Evolutionary conservation across 1,139 yeast genomes (phyloP), one percentile per base, ranked within the genome.

Genomic region (Spencermartinsiella ligniputridi): DNA sequence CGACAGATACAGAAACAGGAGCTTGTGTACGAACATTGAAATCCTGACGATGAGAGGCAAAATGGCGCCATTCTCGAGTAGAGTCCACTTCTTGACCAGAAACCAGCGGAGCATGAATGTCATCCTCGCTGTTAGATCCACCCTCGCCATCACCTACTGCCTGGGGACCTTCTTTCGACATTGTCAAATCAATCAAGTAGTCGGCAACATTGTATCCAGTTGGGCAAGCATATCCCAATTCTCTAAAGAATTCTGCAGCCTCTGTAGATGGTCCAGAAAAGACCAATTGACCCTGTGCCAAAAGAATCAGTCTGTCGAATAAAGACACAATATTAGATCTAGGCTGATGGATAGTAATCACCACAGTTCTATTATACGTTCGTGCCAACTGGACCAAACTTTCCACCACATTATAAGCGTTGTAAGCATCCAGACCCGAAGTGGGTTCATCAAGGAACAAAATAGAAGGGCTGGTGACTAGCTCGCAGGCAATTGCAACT

Each of bases 271-370:
- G 55, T 13, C 98, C 98, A 0, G 96, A 86, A 61, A 85, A 92
- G 1, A 90, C 83, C 61, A 88, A 69, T 54, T 81, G 81, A 49
- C 98, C 98, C 52, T 83, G 83, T 34, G 96, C 86, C 44, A 92
- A 72, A 41, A 92, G 69, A 1, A 92, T 65, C 44, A 92, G 72
- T 53, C 83, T 83, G 61, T 90, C 97, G 66, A 92, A 92, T 45
- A 88, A 68, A 0, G 96, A 81, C 22, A 92, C 97, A 61, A 92
- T 90, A 57, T 92, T 92, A 50, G 96, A 87, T 61, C 98, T 77
- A n/a, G 98, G 98, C 62, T 92, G 98, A 67, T 92, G 98, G 52
- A 92, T 92, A 0, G 98, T 88, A 61, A 92, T 83, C 1, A 92
- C 79, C 39, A 92, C 82, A 0, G 98, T 90, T 60, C 97, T 78